A percentile compares a stretch with the other conserved stretches of the same genome.
Evolutionary conservation across 2,329 filamentous ascomycete genomes (phyloP).

Genomic region (Colletotrichum ledebouriae): DNA sequence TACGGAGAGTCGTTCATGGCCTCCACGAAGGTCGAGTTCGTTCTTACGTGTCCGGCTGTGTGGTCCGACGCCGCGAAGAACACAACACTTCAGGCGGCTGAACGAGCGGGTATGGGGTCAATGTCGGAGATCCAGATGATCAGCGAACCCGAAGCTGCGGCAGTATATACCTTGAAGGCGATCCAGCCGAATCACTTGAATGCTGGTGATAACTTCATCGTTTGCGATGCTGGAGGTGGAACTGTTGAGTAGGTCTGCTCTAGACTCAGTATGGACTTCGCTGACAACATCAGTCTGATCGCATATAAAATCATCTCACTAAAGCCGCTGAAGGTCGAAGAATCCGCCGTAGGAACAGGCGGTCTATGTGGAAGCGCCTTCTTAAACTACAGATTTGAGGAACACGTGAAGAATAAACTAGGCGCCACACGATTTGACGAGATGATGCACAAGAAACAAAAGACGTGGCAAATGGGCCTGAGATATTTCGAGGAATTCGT

Average conservation of each 20-base stretch:
- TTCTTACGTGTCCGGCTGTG: slow-evolving; percentile 85
- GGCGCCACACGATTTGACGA: slow-evolving; percentile 76
- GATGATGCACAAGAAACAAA: slow-evolving; percentile 83
- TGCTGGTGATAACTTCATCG: slow-evolving; percentile 75
- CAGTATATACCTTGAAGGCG: slow-evolving; percentile 83
- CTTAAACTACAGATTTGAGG: slow-evolving; percentile 84
- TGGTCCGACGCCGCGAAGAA: slow-evolving; percentile 91
- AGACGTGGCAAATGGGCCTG: slow-evolving; percentile 84
- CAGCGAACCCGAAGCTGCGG: slow-evolving; percentile 83
- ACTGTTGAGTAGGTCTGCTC: slow-evolving; percentile 71
- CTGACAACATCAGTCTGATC: slow-evolving; percentile 68
- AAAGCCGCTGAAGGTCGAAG: slow-evolving; percentile 79
- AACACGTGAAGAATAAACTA: slow-evolving; percentile 77
- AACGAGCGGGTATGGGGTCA: slow-evolving; percentile 82
- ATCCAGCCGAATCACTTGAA: slow-evolving; percentile 82
- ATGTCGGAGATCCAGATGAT: slow-evolving; percentile 81
- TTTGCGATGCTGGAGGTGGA: slow-evolving; percentile 73
- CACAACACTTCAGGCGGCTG: slow-evolving; percentile 81
- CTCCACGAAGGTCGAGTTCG: slow-evolving; percentile 81
- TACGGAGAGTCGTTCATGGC: slow-evolving; percentile 86
- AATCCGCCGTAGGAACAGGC: slow-evolving; percentile 84
- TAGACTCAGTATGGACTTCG: neutral
- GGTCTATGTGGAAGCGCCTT: slow-evolving; percentile 84
- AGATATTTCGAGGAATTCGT: slow-evolving; percentile 88
- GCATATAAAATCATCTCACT: slow-evolving; percentile 85